These are phyloP conservation scores for Paxillus involutus DNA, from an alignment of 768 basidiomycete species.

Conservation along the genomic window DNA sequence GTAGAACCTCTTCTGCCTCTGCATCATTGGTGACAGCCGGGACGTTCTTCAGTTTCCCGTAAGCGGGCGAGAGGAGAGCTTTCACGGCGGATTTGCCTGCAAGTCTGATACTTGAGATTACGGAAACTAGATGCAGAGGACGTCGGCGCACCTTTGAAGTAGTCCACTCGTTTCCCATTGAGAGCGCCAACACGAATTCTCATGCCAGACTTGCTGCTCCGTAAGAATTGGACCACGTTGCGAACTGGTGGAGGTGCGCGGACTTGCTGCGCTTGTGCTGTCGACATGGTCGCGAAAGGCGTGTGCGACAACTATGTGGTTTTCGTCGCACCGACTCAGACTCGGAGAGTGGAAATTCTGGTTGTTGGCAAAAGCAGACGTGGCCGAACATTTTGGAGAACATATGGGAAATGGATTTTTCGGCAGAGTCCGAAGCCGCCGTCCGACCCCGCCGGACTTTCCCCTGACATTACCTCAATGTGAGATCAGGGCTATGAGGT, in stretches of 20 bases:
- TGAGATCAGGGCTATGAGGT: too few species aligned
- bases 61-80: constrained; percentile 90
- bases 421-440: too few species aligned
- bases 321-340: neutral
- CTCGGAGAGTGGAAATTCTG: neutral
- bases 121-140: neutral
- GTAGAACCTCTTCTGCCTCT: constrained; percentile 69
- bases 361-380: neutral
- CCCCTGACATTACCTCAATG: too few species aligned
- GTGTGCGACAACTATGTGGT: constrained; percentile 1
- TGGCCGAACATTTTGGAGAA: neutral
- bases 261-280: constrained; percentile 65
- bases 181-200: constrained; percentile 89
- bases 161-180: constrained; percentile 93
- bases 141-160: constrained; percentile 86
- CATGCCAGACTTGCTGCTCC: constrained; percentile 82
- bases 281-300: constrained; percentile 30
- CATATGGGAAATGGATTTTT: too few species aligned
- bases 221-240: constrained; percentile 83
- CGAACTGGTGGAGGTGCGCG: constrained; percentile 79
- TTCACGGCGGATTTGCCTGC: constrained; percentile 92
- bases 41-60: constrained; percentile 80
- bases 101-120: neutral
- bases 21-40: constrained; percentile 72
- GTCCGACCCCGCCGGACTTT: too few species aligned